These are phyloP conservation scores for Lagenidium sp. DNA, from an alignment of 352 stramenopile genomes.

Conservation along the genomic window DNA sequence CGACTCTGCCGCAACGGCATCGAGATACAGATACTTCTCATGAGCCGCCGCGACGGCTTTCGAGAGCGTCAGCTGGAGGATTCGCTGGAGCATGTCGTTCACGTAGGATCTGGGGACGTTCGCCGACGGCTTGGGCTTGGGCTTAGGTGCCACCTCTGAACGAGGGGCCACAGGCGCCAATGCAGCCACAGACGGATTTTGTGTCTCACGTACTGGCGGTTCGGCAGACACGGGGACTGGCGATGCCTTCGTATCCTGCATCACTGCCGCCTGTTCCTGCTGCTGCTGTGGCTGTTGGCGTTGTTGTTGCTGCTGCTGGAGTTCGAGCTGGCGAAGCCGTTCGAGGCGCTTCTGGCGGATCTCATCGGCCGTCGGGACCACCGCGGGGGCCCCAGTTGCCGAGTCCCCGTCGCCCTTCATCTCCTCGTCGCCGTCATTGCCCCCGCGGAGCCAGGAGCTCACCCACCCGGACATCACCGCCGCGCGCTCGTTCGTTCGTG, in stretches of 20 bases:
- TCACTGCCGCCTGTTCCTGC: neutral
- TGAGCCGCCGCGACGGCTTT: conserved; percentile 13
- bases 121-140: conserved; percentile 17
- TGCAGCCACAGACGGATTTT: neutral
- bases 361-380: conserved; percentile 18
- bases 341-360: conserved; percentile 39
- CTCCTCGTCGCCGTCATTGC: conserved; percentile 17
- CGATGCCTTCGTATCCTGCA: neutral
- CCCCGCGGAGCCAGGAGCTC: conserved; percentile 15
- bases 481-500: neutral
- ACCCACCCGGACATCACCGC: conserved; percentile 19
- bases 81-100: conserved; percentile 71
- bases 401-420: conserved; percentile 9
- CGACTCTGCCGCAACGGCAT: conserved; percentile 17
- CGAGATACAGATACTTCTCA: conserved; percentile 31
- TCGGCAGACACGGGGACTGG: neutral
- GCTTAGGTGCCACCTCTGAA: conserved; percentile 6
- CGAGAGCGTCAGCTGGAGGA: conserved; percentile 55
- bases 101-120: conserved; percentile 33
- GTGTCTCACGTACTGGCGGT: conserved; percentile 1
- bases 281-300: conserved; percentile 21
- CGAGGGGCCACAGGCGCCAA: conserved; percentile 1
- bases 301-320: conserved; percentile 31
- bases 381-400: conserved; percentile 5
- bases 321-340: conserved; percentile 50